phyloP scores from a whole-genome alignment of 306 rosid genomes.

The Mimosa pudica region DNA sequence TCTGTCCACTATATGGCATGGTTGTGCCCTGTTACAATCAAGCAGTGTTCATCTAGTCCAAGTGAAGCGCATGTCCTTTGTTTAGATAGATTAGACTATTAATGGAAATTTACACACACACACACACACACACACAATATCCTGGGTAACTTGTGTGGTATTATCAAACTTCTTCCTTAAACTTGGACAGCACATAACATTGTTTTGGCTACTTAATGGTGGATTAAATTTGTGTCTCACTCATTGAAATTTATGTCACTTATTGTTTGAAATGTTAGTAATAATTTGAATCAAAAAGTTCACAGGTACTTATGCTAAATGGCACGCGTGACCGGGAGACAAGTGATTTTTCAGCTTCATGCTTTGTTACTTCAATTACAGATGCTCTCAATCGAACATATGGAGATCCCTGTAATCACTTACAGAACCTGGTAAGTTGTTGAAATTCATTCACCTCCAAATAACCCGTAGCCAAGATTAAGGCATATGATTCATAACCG shows the following conservation, averaged over 20 bases:
- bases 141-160: constrained; percentile 21
- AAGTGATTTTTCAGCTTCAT: constrained; percentile 74
- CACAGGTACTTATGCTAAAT: constrained; percentile 77
- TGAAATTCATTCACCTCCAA: constrained; percentile 27
- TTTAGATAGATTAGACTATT: constrained; percentile 14
- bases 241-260: constrained; percentile 16
- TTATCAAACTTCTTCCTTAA: constrained; percentile 8
- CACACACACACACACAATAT: background rate
- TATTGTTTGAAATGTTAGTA: constrained; percentile 14
- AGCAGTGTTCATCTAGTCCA: constrained; percentile 13
- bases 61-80: constrained; percentile 28
- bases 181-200: constrained; percentile 11
- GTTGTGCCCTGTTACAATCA: constrained; percentile 8
- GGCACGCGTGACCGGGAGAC: constrained; percentile 86
- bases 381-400: constrained; percentile 88
- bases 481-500: background rate
- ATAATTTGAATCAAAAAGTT: constrained; percentile 21
- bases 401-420: constrained; percentile 63
- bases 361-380: constrained; percentile 80
- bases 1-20: constrained; percentile 17
- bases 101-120: background rate
- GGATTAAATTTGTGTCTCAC: constrained; percentile 23
- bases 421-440: constrained; percentile 62
- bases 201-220: constrained; percentile 22
- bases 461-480: constrained; percentile 20